Conservation (phyloP, 192 early-diverging fungal genomes). For the Entomortierella beljakovae region DNA sequence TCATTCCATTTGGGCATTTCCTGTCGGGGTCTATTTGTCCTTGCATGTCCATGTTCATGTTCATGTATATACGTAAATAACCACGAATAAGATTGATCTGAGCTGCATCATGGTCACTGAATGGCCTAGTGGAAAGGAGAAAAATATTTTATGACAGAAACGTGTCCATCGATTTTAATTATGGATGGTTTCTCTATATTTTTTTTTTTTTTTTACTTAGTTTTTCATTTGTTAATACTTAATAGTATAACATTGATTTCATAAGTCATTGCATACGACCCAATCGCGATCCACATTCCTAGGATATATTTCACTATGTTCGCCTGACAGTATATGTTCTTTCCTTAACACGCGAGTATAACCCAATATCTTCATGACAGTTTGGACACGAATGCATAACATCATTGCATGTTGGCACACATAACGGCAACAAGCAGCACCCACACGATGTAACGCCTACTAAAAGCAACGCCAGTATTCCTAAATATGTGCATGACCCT, state of each 20-base stretch:
- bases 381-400: conserved; percentile 49
- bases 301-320: neutral
- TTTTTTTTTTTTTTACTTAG: too few relatives aligned
- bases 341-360: conserved; percentile 31
- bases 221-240: too few relatives aligned
- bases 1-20: too few relatives aligned
- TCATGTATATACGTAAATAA: neutral
- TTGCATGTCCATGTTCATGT: neutral
- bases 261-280: neutral
- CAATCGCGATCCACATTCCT: too few relatives aligned
- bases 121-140: neutral
- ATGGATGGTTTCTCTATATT: neutral
- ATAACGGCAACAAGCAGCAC: conserved; percentile 36
- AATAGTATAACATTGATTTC: too few relatives aligned
- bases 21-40: too few relatives aligned
- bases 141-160: neutral
- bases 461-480: conserved; percentile 21
- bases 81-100: conserved; percentile 13
- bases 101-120: neutral
- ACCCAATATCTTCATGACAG: conserved; percentile 39
- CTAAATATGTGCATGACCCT: conserved; percentile 46
- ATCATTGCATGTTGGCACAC: conserved; percentile 33
- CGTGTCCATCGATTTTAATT: neutral
- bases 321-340: conserved; percentile 21
- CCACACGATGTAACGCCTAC: conserved; percentile 24